Evolutionary conservation across 495 filamentous ascomycete species (phyloP).

Genomic region (Aspergillus hancockii): DNA sequence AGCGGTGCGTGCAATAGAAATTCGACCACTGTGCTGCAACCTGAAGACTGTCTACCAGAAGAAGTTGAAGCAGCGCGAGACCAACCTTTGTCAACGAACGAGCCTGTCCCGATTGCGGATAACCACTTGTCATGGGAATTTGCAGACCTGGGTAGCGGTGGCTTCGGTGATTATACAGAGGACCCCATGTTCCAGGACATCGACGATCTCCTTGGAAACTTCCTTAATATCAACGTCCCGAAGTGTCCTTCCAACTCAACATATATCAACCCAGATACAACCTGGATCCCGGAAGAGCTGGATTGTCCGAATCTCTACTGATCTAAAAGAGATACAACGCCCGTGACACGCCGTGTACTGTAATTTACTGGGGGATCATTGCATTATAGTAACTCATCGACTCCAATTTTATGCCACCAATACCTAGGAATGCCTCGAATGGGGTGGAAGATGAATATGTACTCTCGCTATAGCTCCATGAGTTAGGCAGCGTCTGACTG

Average conservation of each 20-base stretch:
- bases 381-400: too few species aligned
- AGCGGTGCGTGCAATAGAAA: not conserved
- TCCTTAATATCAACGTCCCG: slow-evolving; percentile 26
- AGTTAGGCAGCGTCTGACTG: too few species aligned
- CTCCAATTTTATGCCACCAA: too few species aligned
- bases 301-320: not conserved
- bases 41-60: not conserved
- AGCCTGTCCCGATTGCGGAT: not conserved
- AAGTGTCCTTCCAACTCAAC: slow-evolving; percentile 17
- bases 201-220: slow-evolving; percentile 24
- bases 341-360: too few species aligned
- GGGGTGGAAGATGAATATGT: too few species aligned
- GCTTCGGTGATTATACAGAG: slow-evolving; percentile 1
- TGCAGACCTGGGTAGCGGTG: not conserved
- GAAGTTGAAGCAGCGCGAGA: not conserved
- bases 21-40: not conserved
- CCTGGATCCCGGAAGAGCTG: slow-evolving; percentile 1
- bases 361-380: not conserved
- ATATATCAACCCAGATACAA: slow-evolving; percentile 10
- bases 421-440: too few species aligned
- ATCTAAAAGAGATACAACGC: too few species aligned
- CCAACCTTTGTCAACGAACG: not conserved
- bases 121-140: slow-evolving; percentile 13
- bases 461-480: too few species aligned
- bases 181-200: slow-evolving; percentile 12